phyloP scores from a whole-genome alignment of 1,284 basidiomycete species.

The Microbotryomycetes sp. region DNA sequence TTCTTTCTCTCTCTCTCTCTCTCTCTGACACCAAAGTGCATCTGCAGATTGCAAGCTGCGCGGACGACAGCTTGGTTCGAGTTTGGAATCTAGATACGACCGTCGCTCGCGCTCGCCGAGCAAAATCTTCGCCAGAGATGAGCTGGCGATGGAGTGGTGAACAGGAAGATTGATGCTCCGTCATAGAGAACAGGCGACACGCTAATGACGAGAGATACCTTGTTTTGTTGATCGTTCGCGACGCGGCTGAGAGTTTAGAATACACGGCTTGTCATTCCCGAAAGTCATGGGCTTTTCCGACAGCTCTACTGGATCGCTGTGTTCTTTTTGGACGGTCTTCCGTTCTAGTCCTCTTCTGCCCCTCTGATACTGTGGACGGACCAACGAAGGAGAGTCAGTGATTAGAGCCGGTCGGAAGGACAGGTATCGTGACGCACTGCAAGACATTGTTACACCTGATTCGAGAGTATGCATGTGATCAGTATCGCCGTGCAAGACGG shows the following conservation, averaged over 20 bases:
- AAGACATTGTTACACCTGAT: slow-evolving; percentile 32
- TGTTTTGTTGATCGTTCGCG: too few species aligned
- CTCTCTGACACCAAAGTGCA: not conserved
- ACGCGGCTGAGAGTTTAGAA: too few species aligned
- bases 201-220: too few species aligned
- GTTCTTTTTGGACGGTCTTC: too few species aligned
- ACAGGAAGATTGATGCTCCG: not conserved
- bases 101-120: slow-evolving; percentile 5
- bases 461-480: not conserved
- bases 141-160: slow-evolving; percentile 9
- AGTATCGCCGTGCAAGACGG: not conserved
- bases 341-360: not conserved
- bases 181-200: too few species aligned
- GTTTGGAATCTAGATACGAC: slow-evolving; percentile 20
- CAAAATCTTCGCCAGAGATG: not conserved
- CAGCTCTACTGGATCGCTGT: too few species aligned
- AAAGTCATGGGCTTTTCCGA: too few species aligned
- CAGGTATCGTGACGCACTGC: slow-evolving; percentile 14
- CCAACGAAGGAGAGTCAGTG: not conserved
- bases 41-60: slow-evolving; percentile 29
- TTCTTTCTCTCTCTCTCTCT: not conserved
- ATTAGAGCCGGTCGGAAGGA: not conserved
- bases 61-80: slow-evolving; percentile 30
- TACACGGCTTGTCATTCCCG: too few species aligned
- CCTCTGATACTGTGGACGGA: not conserved